Percentiles rank a stretch among this genome's conserved stretches.
These are phyloP conservation scores for Cephaloascus fragrans DNA, from an alignment of 805 yeast genomes.

Conservation along the genomic window DNA sequence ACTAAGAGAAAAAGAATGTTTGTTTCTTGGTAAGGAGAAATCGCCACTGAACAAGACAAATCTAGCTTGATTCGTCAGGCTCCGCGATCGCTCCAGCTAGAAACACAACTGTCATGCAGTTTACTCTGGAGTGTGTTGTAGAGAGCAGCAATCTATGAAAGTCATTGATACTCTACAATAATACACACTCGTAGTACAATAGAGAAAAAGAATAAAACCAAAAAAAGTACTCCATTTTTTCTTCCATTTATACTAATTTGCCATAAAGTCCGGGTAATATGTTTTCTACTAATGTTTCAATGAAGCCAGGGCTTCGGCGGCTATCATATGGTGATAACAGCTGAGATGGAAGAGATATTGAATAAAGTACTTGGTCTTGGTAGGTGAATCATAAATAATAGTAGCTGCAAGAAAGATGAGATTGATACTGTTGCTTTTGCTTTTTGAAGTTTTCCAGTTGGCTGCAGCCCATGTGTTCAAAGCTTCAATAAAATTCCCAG, in stretches of 20 bases:
- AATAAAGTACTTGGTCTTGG: too few species aligned
- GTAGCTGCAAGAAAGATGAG: too few species aligned
- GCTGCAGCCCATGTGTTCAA: not conserved
- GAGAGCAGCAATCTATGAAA: constrained; percentile 13
- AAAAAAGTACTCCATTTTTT: not conserved
- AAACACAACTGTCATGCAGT: constrained; percentile 6
- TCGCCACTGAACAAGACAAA: constrained; percentile 12
- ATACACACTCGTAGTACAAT: constrained; percentile 15
- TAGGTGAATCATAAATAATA: too few species aligned
- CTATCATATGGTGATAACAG: too few species aligned
- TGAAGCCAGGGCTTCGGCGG: too few species aligned
- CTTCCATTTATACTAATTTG: not conserved
- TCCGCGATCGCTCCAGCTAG: constrained; percentile 21
- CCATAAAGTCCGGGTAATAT: too few species aligned
- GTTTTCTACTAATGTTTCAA: too few species aligned
- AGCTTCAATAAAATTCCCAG: not conserved
- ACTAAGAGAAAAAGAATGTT: constrained; percentile 10
- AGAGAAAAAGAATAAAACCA: constrained; percentile 4
- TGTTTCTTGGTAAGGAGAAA: constrained; percentile 25
- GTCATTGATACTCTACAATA: constrained; percentile 17
- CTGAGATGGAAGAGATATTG: too few species aligned
- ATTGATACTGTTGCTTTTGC: too few species aligned
- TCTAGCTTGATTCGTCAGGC: not conserved
- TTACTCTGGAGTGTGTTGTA: constrained; percentile 15
- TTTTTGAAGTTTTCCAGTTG: too few species aligned